Conservation (phyloP, 768 basidiomycete genomes). For the Collybiopsis luxurians region DNA sequence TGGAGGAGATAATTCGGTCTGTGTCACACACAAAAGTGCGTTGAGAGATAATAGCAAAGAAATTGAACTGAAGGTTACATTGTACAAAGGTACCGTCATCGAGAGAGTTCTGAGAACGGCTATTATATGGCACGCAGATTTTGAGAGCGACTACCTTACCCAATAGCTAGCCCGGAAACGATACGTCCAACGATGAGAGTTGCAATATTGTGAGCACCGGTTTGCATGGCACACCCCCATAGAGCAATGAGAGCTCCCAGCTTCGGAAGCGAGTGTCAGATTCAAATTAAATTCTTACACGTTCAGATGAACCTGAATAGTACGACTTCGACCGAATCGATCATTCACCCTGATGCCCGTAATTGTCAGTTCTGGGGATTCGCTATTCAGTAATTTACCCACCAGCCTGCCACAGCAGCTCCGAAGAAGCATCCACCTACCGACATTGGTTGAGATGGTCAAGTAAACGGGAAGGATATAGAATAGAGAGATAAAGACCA, state of each 20-base stretch:
- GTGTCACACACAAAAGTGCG: too few species aligned
- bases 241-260: conserved; percentile 45
- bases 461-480: too few species aligned
- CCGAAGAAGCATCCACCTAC: conserved; percentile 57
- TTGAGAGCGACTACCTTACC: conserved; percentile 32
- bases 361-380: neutral
- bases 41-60: too few species aligned
- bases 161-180: conserved; percentile 54
- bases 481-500: conserved; percentile 23
- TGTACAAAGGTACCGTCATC: conserved; percentile 56
- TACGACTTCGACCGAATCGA: conserved; percentile 46
- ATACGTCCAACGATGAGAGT: conserved; percentile 55
- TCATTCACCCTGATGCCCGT: conserved; percentile 41
- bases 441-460: too few species aligned
- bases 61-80: too few species aligned
- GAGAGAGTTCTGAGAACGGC: conserved; percentile 40
- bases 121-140: neutral
- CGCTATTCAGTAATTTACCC: too few species aligned
- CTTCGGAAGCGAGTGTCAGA: conserved; percentile 21
- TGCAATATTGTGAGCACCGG: conserved; percentile 55
- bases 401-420: conserved; percentile 51
- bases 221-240: conserved; percentile 60
- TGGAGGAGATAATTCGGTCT: conserved; percentile 66
- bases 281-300: neutral
- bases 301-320: conserved; percentile 41